A percentile compares a stretch with the other conserved stretches of the same genome.
Conservation (phyloP, 2,329 filamentous ascomycete genomes). For the Trichophyton equinum region DNA sequence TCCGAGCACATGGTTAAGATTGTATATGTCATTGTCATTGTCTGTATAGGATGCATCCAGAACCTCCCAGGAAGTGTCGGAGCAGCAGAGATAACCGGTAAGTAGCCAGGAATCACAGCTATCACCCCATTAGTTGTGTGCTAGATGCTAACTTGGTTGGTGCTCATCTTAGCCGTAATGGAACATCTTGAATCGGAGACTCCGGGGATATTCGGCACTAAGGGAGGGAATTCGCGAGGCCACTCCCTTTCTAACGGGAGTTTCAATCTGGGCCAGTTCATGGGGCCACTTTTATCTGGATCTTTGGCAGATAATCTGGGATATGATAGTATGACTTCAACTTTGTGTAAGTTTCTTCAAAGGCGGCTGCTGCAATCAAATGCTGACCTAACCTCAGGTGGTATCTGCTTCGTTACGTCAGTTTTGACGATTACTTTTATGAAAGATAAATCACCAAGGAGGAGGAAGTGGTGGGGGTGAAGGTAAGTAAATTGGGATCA, state of each 20-base stretch:
- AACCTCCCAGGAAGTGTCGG: neutral
- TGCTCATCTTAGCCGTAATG: neutral
- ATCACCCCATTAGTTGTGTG: neutral
- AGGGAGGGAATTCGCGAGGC: neutral
- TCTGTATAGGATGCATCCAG: neutral
- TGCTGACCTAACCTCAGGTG: neutral
- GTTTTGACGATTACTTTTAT: neutral
- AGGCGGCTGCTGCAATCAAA: neutral
- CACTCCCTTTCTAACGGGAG: neutral
- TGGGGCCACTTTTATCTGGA: neutral
- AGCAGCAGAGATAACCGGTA: neutral
- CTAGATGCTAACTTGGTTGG: neutral
- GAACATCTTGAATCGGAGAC: neutral
- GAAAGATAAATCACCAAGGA: neutral
- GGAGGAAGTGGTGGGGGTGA: neutral
- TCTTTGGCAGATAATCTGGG: neutral
- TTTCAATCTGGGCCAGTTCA: neutral
- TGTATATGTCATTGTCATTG: neutral
- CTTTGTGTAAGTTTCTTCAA: neutral
- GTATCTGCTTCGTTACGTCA: neutral
- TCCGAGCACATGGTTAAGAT: neutral
- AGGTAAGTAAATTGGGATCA: neutral
- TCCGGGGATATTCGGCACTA: neutral
- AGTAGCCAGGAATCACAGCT: neutral
- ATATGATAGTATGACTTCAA: neutral